Conservation (phyloP, 768 basidiomycete genomes). For the Boletellus emodensis region DNA sequence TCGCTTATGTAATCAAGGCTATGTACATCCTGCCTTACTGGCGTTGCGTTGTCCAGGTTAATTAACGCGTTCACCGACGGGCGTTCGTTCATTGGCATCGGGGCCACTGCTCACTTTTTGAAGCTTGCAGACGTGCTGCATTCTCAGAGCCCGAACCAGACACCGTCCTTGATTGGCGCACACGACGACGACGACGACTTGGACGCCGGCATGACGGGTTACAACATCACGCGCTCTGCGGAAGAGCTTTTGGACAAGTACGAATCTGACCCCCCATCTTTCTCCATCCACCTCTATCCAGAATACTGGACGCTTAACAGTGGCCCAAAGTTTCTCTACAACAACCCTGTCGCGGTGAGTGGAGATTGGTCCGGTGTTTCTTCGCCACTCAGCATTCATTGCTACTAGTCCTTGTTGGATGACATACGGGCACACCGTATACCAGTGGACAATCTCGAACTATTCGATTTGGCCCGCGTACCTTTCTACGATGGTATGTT, state of each 20-base stretch:
- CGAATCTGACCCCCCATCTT: slow-evolving; percentile 60
- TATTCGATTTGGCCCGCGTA: slow-evolving; percentile 68
- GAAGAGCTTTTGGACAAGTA: slow-evolving; percentile 57
- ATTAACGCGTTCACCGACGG: slow-evolving; percentile 20
- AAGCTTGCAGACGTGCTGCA: not conserved
- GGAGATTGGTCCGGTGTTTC: not conserved
- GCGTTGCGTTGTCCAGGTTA: not conserved
- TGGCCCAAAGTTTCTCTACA: slow-evolving; percentile 78
- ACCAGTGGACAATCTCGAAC: slow-evolving; percentile 79
- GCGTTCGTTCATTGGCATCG: not conserved
- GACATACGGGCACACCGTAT: slow-evolving; percentile 81
- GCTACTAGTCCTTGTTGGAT: slow-evolving; percentile 65
- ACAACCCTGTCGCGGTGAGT: slow-evolving; percentile 64
- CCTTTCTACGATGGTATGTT: slow-evolving; percentile 80
- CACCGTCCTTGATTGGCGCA: not conserved
- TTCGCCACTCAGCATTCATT: slow-evolving; percentile 3
- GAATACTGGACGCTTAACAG: slow-evolving; percentile 83
- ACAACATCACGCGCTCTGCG: slow-evolving; percentile 67
- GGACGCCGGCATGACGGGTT: slow-evolving; percentile 52
- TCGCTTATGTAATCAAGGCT: slow-evolving; percentile 21
- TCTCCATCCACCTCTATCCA: slow-evolving; percentile 71
- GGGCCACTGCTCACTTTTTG: not conserved
- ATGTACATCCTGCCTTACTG: not conserved
- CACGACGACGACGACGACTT: slow-evolving; percentile 8
- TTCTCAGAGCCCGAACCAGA: not conserved